Evolutionary conservation across 1,284 basidiomycete species (phyloP), one percentile per base, ranked within the genome.

Genomic region (Ustilago trichophora): DNA sequence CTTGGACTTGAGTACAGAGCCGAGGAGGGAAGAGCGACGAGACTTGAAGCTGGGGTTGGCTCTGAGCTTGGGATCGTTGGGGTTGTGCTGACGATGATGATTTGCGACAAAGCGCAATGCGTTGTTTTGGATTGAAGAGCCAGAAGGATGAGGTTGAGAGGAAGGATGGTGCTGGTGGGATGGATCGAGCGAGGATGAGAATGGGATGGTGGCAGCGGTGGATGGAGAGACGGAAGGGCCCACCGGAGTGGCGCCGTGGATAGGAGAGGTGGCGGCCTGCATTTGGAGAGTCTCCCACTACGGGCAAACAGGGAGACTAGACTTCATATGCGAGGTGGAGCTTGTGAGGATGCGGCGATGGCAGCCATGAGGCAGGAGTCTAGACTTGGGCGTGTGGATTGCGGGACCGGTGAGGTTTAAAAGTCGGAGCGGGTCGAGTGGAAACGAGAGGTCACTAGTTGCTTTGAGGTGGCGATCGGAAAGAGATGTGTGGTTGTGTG

Each of bases 11-110:
- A 69, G 52, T 7, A 70, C 53, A 16, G 49, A 38, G 9, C 45
- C 49, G 3, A 70, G 50, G 34, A 70, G 60, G 16, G 60, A 52
- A 8, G 67, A 56, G 11, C 67, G 46, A 16, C 60, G 60, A 1
- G 60, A 60, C 36, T 54, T 64, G 56, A 56, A 50, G 44, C 45
- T 54, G 12, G 60, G 53, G 7, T 36, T 70, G 4, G 67, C 52
- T 13, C 37, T 47, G 24, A 70, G 62, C 29, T 60, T 62, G 4
- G 67, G 56, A 19, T 70, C 62, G 54, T 65, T 19, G 3, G 53
- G 67, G n/a, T 70, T 70, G 62, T 65, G 47, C 42, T 47, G 22
- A 15, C 67, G 60, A 45, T 70, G 67, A 33, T 70, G 67, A 18
- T 70, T 70, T 25, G 67, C 56, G 5, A 70, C 27, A 31, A 70